Conservation (phyloP, 2,329 filamentous ascomycete species). For the Botrytis cinerea region DNA sequence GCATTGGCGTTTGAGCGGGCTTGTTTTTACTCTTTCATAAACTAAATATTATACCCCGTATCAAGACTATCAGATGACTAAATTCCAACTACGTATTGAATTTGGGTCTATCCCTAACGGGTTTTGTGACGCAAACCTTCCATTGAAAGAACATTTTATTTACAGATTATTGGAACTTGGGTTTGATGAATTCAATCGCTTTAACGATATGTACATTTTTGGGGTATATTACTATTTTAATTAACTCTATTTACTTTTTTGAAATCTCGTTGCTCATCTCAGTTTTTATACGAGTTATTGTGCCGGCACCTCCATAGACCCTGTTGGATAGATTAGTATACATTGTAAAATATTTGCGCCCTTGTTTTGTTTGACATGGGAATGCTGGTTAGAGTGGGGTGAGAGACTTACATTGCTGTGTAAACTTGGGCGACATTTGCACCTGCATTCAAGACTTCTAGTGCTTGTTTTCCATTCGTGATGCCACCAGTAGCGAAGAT, state of each 20-base stretch:
- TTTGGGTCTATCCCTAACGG: background rate
- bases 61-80: background rate
- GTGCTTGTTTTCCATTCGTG: conserved; percentile 81
- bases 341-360: background rate
- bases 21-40: background rate
- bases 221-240: conserved; percentile 16
- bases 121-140: background rate
- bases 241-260: conserved; percentile 44
- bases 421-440: conserved; percentile 92
- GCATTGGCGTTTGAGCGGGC: background rate
- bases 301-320: conserved; percentile 64
- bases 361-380: background rate
- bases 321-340: conserved; percentile 24
- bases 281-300: conserved; percentile 63
- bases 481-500: conserved; percentile 95
- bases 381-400: background rate
- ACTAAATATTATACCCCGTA: background rate
- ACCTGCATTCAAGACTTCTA: conserved; percentile 80
- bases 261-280: conserved; percentile 55
- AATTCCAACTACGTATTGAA: background rate
- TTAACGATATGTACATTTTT: background rate
- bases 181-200: background rate
- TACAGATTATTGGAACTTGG: background rate
- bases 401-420: conserved; percentile 58
- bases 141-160: background rate